Percentiles rank a stretch among this genome's conserved stretches.
These are phyloP conservation scores for Boletus rubroflammeus DNA, from an alignment of 768 basidiomycete genomes.

Conservation along the genomic window DNA sequence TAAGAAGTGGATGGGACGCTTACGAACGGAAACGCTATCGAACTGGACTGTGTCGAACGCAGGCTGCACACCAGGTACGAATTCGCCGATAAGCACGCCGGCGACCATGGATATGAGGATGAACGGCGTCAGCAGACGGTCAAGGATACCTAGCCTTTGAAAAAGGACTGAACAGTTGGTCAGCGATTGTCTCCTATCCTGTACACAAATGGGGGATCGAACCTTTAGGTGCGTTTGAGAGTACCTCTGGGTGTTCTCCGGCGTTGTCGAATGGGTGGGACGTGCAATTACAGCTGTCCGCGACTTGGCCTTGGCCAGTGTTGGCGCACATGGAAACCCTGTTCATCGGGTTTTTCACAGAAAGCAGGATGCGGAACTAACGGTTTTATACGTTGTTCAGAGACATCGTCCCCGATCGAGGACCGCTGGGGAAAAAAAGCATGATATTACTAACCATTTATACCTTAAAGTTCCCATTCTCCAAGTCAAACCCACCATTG, in stretches of 20 bases:
- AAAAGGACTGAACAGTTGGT: constrained; percentile 31
- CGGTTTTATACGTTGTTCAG: not conserved
- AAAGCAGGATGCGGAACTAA: not conserved
- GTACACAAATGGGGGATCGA: not conserved
- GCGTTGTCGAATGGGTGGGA: not conserved
- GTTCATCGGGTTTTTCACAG: not conserved
- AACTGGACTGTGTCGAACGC: constrained; percentile 64
- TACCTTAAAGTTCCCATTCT: too few relatives aligned
- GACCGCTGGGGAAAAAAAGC: too few relatives aligned
- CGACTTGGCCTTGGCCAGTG: not conserved
- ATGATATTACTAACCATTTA: too few relatives aligned
- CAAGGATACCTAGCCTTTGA: constrained; percentile 45
- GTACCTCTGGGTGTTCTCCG: not conserved
- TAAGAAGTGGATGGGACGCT: constrained; percentile 29
- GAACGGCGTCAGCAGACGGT: constrained; percentile 60
- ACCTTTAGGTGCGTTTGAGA: constrained; percentile 2
- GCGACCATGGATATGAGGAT: constrained; percentile 72
- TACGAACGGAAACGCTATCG: constrained; percentile 73
- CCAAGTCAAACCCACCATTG: too few relatives aligned
- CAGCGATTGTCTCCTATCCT: not conserved
- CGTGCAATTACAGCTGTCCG: not conserved
- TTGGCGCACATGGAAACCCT: not conserved
- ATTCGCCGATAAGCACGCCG: constrained; percentile 73
- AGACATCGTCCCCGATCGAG: too few relatives aligned
- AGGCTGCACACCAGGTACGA: constrained; percentile 52